A percentile compares a stretch with the other conserved stretches of the same genome.
Evolutionary conservation across 164 flowering plant species (phyloP).

Genomic region (Warburgia ugandensis): DNA sequence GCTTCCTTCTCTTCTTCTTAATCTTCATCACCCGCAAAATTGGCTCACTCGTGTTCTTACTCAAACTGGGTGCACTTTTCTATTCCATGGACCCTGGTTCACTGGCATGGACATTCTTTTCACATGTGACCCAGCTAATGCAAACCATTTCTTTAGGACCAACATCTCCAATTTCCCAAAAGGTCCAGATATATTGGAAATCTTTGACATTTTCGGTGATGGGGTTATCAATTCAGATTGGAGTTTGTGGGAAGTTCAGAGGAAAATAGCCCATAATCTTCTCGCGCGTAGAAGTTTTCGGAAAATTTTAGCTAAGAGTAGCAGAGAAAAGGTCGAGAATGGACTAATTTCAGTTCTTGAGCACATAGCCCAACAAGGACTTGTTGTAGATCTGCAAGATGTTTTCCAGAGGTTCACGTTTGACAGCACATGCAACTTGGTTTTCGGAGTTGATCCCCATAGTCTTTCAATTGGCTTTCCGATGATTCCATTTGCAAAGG

Average conservation of each 20-base stretch:
- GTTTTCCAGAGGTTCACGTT: slow-evolving; percentile 29
- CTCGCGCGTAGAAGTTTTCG: slow-evolving; percentile 8
- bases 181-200: slow-evolving; percentile 23
- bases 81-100: slow-evolving; percentile 20
- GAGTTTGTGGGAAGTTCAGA: slow-evolving; percentile 11
- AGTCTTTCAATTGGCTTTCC: slow-evolving; percentile 22
- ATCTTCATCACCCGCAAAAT: slow-evolving; percentile 7
- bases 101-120: slow-evolving; percentile 14
- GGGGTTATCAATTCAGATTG: slow-evolving; percentile 22
- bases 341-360: slow-evolving; percentile 23
- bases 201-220: slow-evolving; percentile 28
- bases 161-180: slow-evolving; percentile 33
- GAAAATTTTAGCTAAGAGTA: slow-evolving; percentile 8
- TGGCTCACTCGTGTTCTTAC: slow-evolving; percentile 3
- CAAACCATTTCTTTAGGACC: slow-evolving; percentile 24
- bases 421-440: slow-evolving; percentile 23
- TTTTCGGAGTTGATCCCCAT: slow-evolving; percentile 19
- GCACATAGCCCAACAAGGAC: not conserved
- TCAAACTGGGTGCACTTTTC: slow-evolving; percentile 10
- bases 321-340: slow-evolving; percentile 14
- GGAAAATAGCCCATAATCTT: slow-evolving; percentile 6
- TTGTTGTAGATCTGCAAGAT: slow-evolving; percentile 31
- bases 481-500: slow-evolving; percentile 22
- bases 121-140: slow-evolving; percentile 26
- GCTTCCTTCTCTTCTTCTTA: slow-evolving; percentile 16